Evolutionary conservation across 2,329 filamentous ascomycete genomes (phyloP).

Genomic region (Zarea fungicola): DNA sequence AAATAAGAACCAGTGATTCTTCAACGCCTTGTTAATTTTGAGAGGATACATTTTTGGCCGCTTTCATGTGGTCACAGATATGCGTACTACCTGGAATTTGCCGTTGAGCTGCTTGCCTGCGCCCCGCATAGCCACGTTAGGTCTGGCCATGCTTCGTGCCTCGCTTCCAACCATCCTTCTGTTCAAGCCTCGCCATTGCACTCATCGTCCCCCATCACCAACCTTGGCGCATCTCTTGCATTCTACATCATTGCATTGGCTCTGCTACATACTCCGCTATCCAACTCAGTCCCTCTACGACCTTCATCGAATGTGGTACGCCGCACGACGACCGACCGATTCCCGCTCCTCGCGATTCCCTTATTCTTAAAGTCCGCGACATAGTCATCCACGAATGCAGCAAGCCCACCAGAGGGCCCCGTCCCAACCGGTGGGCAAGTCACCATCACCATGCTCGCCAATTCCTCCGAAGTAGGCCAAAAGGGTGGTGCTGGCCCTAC

Average conservation of each 20-base stretch:
- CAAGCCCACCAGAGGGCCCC: constrained; percentile 29
- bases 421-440: constrained; percentile 34
- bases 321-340: constrained; percentile 6
- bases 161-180: constrained; percentile 5
- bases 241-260: not conserved
- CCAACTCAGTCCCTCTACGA: not conserved
- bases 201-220: not conserved
- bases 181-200: not conserved
- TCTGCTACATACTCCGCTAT: not conserved
- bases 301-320: constrained; percentile 8
- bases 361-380: constrained; percentile 5
- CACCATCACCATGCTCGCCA: constrained; percentile 28
- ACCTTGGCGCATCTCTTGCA: not conserved
- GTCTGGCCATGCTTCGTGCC: not conserved
- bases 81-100: too few relatives aligned
- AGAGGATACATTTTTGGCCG: too few relatives aligned
- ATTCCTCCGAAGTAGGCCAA: constrained; percentile 23
- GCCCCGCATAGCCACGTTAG: constrained; percentile 4
- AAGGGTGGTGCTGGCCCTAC: constrained; percentile 18
- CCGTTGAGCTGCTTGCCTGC: constrained; percentile 8
- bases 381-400: constrained; percentile 29
- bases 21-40: too few relatives aligned
- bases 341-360: constrained; percentile 16
- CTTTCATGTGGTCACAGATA: too few relatives aligned
- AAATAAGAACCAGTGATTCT: too few relatives aligned